Evolutionary conservation across 2,329 filamentous ascomycete species (phyloP).

Genomic region (Chaetomiaceae sp.): DNA sequence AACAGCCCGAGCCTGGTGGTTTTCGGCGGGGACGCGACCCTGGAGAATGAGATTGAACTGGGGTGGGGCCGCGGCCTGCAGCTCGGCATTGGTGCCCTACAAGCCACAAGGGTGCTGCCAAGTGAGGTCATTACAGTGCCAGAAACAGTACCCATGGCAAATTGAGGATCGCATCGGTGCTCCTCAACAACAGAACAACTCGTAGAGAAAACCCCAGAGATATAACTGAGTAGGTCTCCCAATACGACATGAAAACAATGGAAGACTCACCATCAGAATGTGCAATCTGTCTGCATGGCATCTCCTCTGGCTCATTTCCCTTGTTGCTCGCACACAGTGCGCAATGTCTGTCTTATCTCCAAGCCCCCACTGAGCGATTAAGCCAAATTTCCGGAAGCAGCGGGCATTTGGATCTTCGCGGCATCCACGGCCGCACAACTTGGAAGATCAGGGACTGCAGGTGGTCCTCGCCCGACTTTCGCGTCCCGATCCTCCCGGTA

Average conservation of each 20-base stretch:
- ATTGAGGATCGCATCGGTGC: no score
- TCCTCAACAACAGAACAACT: no score
- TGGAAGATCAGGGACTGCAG: no score
- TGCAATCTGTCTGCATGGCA: no score
- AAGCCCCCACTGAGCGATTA: conserved; percentile 6
- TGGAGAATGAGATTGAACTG: no score
- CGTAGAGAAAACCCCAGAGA: no score
- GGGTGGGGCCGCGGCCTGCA: neutral
- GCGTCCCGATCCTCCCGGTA: neutral
- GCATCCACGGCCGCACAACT: no score
- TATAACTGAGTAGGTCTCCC: no score
- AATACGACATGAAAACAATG: no score
- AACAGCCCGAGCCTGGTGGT: neutral
- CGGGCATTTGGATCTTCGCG: neutral
- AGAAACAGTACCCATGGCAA: neutral
- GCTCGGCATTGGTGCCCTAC: conserved; percentile 4
- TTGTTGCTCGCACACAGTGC: neutral
- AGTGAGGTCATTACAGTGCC: conserved; percentile 11
- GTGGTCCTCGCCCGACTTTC: no score
- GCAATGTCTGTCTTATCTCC: neutral
- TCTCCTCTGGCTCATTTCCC: neutral
- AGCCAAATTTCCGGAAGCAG: conserved; percentile 3
- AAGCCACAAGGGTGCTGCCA: neutral
- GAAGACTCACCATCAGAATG: no score
- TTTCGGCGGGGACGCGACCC: neutral